Percentiles rank a stretch among this genome's conserved stretches.
Conservation (phyloP, 768 basidiomycete genomes). For the Ramaria sp. region DNA sequence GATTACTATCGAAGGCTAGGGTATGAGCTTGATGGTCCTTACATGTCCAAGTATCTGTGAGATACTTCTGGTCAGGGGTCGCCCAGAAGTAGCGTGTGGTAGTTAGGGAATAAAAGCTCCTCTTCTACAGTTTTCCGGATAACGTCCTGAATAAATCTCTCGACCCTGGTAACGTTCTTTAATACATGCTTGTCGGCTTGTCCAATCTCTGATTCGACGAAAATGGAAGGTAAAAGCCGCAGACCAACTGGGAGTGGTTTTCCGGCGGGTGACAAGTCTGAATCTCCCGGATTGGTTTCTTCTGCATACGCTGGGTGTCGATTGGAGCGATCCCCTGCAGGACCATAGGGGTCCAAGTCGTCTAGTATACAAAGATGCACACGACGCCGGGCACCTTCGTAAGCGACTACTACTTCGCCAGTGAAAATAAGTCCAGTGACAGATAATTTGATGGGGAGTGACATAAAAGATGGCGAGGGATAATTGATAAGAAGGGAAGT, state of each 20-base stretch:
- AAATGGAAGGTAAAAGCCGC: slow-evolving; percentile 72
- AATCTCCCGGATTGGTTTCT: slow-evolving; percentile 43
- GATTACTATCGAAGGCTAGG: slow-evolving; percentile 95
- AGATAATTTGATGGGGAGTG: slow-evolving; percentile 88
- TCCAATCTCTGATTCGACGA: slow-evolving; percentile 95
- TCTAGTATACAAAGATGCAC: slow-evolving; percentile 86
- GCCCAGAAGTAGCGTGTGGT: slow-evolving; percentile 48
- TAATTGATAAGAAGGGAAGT: slow-evolving; percentile 96
- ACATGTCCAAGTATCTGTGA: slow-evolving; percentile 82
- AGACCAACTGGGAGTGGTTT: slow-evolving; percentile 76
- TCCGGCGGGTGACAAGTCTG: slow-evolving; percentile 34
- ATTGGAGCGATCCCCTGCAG: slow-evolving; percentile 31
- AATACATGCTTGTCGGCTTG: slow-evolving; percentile 92
- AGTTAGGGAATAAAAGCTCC: slow-evolving; percentile 93
- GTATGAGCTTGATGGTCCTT: slow-evolving; percentile 91
- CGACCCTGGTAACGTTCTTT: slow-evolving; percentile 91
- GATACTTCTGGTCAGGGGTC: neutral
- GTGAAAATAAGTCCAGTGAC: slow-evolving; percentile 81
- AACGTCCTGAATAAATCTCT: slow-evolving; percentile 91
- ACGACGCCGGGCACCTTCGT: slow-evolving; percentile 71
- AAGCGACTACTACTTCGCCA: slow-evolving; percentile 84
- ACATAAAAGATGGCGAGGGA: slow-evolving; percentile 94
- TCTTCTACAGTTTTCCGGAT: slow-evolving; percentile 92
- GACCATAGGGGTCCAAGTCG: slow-evolving; percentile 77
- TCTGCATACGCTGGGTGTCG: slow-evolving; percentile 23